Evolutionary conservation across 2,329 filamentous ascomycete genomes (phyloP), one percentile per base, ranked within the genome.

Genomic region (Aspergillus ustus): DNA sequence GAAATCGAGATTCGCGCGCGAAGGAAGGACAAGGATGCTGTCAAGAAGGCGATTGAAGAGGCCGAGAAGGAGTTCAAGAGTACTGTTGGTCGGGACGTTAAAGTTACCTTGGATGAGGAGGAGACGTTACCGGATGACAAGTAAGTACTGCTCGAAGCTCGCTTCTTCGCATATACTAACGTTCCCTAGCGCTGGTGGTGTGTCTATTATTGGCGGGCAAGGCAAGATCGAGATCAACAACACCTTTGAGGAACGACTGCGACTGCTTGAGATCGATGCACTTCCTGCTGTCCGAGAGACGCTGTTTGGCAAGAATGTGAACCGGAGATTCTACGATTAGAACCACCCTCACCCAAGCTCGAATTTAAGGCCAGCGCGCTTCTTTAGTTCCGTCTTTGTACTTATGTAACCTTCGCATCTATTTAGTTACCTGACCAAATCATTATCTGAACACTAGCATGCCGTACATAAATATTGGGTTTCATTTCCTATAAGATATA

Each of bases 171-270:
- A 17, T 15, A 9, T 56, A 31, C 64, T 71, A 59, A 67, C 58
- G 22, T 20, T 29, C 25, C 40, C 51, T 63, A 98, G 95, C 72
- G 85, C 93, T 63, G 95, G 95, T 63, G 95, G 95, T 71, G 84
- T 96, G 61, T 77, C 86, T 61, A 88, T 99, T 67, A 80, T 96
- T 59, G 92, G 93, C 67, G 89, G 91, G 69, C 85, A 84, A 67
- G 95, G 95, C 76, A 97, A 94, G 85, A 98, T 99, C 76, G 93
- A 97, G 73, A 94, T 99, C 79, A 93, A 97, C 86, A 98, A 99
- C 84, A 98, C 95, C 59, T 91, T 98, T 70, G 95, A 98, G 77
- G 91, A 96, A 76, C 89, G 95, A 68, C 84, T 99, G 78, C 87
- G 86, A 73, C 84, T 98, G 63, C 87, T 98, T 67, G 90, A 97